Conservation (phyloP, 2,329 filamentous ascomycete genomes). For the Aspergillus melleus region DNA sequence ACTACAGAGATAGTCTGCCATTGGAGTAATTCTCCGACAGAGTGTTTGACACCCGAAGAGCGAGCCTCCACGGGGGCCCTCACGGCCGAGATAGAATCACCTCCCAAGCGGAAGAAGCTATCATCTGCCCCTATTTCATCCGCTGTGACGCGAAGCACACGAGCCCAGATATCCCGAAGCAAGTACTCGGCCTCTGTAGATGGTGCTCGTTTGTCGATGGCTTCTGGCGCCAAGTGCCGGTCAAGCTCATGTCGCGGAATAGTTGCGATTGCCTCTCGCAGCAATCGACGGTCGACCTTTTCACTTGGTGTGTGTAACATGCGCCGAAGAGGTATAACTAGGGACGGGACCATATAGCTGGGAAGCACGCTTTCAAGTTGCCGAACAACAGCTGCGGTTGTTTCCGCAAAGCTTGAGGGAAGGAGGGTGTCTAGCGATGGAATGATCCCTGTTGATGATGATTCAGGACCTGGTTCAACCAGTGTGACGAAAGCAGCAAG, state of each 20-base stretch:
- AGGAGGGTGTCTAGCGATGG: not conserved
- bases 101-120: constrained; percentile 26
- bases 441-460: not conserved
- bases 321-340: constrained; percentile 2
- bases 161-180: constrained; percentile 10
- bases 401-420: not conserved
- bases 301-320: constrained; percentile 6
- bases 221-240: no score
- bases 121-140: constrained; percentile 12
- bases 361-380: constrained; percentile 6
- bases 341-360: constrained; percentile 13
- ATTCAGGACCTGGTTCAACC: not conserved
- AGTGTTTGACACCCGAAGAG: constrained; percentile 12
- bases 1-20: not conserved
- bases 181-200: constrained; percentile 3
- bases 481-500: not conserved
- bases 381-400: not conserved
- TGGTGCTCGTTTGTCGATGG: not conserved
- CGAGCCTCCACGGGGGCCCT: constrained; percentile 12
- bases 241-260: constrained; percentile 2
- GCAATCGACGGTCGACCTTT: constrained; percentile 11
- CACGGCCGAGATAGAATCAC: constrained; percentile 27
- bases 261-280: constrained; percentile 3
- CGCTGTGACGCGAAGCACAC: not conserved
- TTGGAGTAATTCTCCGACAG: constrained; percentile 15